Base-by-base conservation (phyloP, 257 asterid genomes). In the Petunia axillaris region DNA sequence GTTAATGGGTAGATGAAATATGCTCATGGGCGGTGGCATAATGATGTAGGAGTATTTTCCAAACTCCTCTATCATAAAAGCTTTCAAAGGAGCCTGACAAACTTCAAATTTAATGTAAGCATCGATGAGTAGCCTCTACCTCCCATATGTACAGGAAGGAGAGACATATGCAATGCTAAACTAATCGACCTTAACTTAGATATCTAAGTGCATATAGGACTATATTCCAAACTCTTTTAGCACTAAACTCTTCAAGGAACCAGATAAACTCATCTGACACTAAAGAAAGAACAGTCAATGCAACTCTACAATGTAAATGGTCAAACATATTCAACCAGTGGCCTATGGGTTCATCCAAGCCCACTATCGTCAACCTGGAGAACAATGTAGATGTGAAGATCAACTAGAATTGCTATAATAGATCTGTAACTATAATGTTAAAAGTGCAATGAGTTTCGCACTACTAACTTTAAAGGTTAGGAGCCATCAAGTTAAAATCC, bases 31-130 rank as follows among this genome's bases (percentile, higher is more conserved):
- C 1, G 0, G 10, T 8, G 37, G 6, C 3, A 3, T 4, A 55
- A 10, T 41, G 2, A 64, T 86, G 79, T 89, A 5, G 81, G 85
- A 82, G 87, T 65, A 63, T 78, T 66, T 85, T 91, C 91, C 91
- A 89, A 91, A 85, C 93, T 76, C 86, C 86, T 82, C 82, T 54
- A 80, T 82, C 90, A 88, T 55, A 7, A 82, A 44, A 79, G 54
- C 35, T 75, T 89, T 62, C 63, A 25, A 84, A 77, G 83, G 43
- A 87, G 90, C 91, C 91, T 84, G 90, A 90, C 84, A 84, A 84
- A 86, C 89, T 85, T 70, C 50, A 53, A 2, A 3, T 66, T 83
- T 76, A 57, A 50, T 82, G 38, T 82, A 46, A 71, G 91, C 92
- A 88, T 68, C 58, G 81, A 52, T 37, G 40, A 55, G 77, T 38